Evolutionary conservation across 2,329 filamentous ascomycete genomes (phyloP).

Genomic region (Xenoacremonium recifei): DNA sequence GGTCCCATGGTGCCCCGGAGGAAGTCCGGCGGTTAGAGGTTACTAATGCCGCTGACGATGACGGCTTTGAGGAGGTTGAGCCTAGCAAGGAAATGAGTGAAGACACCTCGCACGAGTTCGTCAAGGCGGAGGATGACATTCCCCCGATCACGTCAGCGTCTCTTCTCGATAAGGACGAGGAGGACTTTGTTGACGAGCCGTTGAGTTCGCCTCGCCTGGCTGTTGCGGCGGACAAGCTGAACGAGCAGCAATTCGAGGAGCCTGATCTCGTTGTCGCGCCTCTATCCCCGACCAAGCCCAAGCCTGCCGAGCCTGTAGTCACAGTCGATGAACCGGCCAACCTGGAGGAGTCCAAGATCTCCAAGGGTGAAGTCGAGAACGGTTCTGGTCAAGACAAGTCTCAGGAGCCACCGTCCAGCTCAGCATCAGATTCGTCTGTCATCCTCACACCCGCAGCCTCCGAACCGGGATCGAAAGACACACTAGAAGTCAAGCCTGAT

Average conservation of each 20-base stretch:
- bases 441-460: constrained; percentile 21
- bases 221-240: constrained; percentile 57
- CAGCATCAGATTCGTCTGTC: constrained; percentile 18
- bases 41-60: constrained; percentile 79
- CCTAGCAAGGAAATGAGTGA: constrained; percentile 69
- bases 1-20: constrained; percentile 45
- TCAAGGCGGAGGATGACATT: constrained; percentile 58
- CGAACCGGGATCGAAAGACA: constrained; percentile 19
- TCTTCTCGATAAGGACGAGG: constrained; percentile 55
- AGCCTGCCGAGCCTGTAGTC: constrained; percentile 24
- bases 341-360: not conserved
- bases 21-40: constrained; percentile 75
- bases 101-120: constrained; percentile 67
- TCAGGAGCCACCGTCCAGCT: constrained; percentile 9
- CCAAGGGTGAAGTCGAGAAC: constrained; percentile 7
- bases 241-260: constrained; percentile 52
- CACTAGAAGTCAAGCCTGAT: constrained; percentile 9
- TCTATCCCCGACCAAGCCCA: constrained; percentile 49
- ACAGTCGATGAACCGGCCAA: constrained; percentile 15
- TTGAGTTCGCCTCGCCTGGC: constrained; percentile 66
- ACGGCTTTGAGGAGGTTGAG: constrained; percentile 89
- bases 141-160: constrained; percentile 25
- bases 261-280: constrained; percentile 56
- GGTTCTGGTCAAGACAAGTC: constrained; percentile 11
- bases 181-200: constrained; percentile 77